Evolutionary conservation across 2,329 filamentous ascomycete genomes (phyloP).

Genomic region (Ophiobolus disseminans): DNA sequence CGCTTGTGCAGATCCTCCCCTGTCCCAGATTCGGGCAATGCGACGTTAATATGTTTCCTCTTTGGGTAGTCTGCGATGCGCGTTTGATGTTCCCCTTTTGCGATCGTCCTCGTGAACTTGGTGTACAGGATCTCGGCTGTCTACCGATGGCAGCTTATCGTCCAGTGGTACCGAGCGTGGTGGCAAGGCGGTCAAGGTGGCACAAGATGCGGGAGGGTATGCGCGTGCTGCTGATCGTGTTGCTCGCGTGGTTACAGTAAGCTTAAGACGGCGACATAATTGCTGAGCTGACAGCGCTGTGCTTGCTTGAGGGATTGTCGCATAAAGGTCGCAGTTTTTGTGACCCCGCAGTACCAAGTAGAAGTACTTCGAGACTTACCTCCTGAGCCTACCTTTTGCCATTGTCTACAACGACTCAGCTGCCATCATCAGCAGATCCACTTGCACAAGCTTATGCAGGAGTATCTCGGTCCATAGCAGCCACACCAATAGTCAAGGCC

Average conservation of each 20-base stretch:
- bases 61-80: constrained; percentile 12
- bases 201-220: constrained; percentile 18
- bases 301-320: neutral
- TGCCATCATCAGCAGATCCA: constrained; percentile 35
- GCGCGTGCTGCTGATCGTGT: constrained; percentile 12
- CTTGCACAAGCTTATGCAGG: constrained; percentile 25
- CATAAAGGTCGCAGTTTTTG: constrained; percentile 5
- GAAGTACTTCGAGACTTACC: constrained; percentile 2
- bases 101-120: neutral
- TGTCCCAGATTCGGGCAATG: constrained; percentile 6
- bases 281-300: constrained; percentile 14
- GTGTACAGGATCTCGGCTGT: neutral
- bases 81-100: constrained; percentile 1
- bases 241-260: constrained; percentile 28
- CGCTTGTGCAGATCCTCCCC: neutral
- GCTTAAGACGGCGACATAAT: constrained; percentile 23
- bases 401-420: constrained; percentile 23
- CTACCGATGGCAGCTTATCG: constrained; percentile 3
- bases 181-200: constrained; percentile 8
- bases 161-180: constrained; percentile 9
- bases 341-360: neutral
- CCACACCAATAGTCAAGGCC: constrained; percentile 26
- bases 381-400: constrained; percentile 2
- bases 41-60: constrained; percentile 1
- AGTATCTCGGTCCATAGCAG: constrained; percentile 18